Evolutionary conservation across 495 filamentous ascomycete species (phyloP).

Genomic region (Penicillium paradoxum): DNA sequence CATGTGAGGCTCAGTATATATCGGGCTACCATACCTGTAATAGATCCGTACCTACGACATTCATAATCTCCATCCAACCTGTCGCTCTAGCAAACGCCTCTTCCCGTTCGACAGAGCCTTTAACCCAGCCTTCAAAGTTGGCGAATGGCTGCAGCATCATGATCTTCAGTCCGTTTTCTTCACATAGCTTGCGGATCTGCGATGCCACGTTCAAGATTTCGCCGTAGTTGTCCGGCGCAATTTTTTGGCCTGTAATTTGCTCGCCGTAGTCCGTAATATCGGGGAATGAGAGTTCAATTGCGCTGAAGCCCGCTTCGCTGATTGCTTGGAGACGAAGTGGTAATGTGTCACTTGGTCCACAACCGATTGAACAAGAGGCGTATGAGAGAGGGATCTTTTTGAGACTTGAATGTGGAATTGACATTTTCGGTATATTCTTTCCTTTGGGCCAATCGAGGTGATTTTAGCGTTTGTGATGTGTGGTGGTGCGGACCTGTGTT

Average conservation of each 20-base stretch:
- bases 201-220: slow-evolving; percentile 46
- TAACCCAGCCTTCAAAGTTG: slow-evolving; percentile 75
- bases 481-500: neutral
- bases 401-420: slow-evolving; percentile 27
- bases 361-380: slow-evolving; percentile 61
- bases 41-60: slow-evolving; percentile 63
- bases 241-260: slow-evolving; percentile 42
- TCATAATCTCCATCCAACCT: slow-evolving; percentile 72
- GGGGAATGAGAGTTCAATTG: slow-evolving; percentile 71
- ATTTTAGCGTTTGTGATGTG: neutral
- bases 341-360: slow-evolving; percentile 49
- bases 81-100: slow-evolving; percentile 61
- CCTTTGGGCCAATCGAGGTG: neutral
- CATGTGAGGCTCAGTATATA: neutral
- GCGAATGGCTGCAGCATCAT: slow-evolving; percentile 76
- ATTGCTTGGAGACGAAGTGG: slow-evolving; percentile 64
- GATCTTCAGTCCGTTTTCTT: slow-evolving; percentile 51
- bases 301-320: slow-evolving; percentile 58
- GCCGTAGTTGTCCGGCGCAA: slow-evolving; percentile 52
- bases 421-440: slow-evolving; percentile 10
- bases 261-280: slow-evolving; percentile 64
- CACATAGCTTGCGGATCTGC: slow-evolving; percentile 50
- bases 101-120: slow-evolving; percentile 50
- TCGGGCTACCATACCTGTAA: slow-evolving; percentile 51
- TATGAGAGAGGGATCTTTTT: slow-evolving; percentile 55